Evolutionary conservation across 31 red algal genomes (phyloP), one percentile per base, ranked within the genome.

Genomic region (Bonnemaisonia californica): DNA sequence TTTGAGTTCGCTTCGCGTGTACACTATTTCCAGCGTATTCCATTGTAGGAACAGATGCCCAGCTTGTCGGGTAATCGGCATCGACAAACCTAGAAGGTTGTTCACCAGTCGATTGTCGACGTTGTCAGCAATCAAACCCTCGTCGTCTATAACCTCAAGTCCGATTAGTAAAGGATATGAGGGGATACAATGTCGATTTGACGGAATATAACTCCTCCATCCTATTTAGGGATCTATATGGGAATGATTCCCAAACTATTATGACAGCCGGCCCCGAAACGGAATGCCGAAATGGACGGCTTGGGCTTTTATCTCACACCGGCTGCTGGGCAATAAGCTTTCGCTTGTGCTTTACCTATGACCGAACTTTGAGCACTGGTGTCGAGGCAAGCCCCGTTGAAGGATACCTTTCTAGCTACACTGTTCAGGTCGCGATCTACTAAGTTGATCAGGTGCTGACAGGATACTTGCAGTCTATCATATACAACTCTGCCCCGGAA

Each of bases 341-440:
- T 54, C 19, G 54, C 63, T 57, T 71, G 79, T 1, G 28, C 11
- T 54, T 24, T 8, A n/a, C 63, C 64, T 16, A 83, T 83, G 34
- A 69, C 62, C n/a, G 79, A 70, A 51, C 61, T 31, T 57, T 83
- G 79, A 0, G 79, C 64, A 1, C 54, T n/a, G 24, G 0, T 73
- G 33, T 54, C 55, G 0, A 73, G 41, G 29, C 36, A 42, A 51
- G 38, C 0, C 0, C 69, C 69, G 27, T 54, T 16, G 31, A 73
- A 73, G 31, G 41, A 0, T 51, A 11, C 45, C 45, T 16, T 51
- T 7, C 45, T 11, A 11, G 45, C 16, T 51, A 51, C 7, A 11
- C 16, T 51, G 9, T 11, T 16, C 16, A 51, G 45, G 7, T 16
- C 16, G 7, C 16, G 45, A 11, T 7, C 16, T 7, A 11, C 45